These are phyloP conservation scores for Xylariaceae sp. DNA, from an alignment of 2,329 filamentous ascomycete genomes.

Conservation along the genomic window DNA sequence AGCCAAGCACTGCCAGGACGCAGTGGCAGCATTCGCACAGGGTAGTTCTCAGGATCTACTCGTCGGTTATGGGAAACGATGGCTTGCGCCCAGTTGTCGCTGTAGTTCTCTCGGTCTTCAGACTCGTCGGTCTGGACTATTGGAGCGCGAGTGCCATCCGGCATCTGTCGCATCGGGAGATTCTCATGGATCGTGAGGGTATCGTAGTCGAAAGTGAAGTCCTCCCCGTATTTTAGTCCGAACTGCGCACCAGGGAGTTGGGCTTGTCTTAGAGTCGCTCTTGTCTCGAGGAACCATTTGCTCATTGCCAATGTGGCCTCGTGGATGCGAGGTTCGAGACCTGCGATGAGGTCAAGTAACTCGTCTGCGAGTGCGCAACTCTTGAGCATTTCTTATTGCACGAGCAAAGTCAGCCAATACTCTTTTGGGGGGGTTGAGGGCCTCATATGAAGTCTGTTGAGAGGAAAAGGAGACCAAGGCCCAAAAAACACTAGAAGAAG, in stretches of 20 bases:
- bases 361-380: not conserved
- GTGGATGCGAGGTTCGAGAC: not conserved
- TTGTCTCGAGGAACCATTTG: conserved; percentile 5
- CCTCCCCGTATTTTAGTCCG: conserved; percentile 6
- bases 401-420: not conserved
- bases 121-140: too few relatives aligned
- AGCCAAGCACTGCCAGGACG: conserved; percentile 8
- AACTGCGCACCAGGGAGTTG: conserved; percentile 10
- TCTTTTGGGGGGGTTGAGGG: too few relatives aligned
- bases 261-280: conserved; percentile 1
- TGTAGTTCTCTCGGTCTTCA: too few relatives aligned
- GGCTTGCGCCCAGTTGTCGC: too few relatives aligned
- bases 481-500: too few relatives aligned
- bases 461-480: too few relatives aligned
- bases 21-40: conserved; percentile 3
- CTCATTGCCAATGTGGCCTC: not conserved
- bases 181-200: not conserved
- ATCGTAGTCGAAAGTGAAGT: not conserved
- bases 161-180: not conserved
- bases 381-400: not conserved
- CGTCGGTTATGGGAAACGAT: too few relatives aligned
- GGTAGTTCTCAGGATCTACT: not conserved
- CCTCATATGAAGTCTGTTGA: too few relatives aligned
- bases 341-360: not conserved
- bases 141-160: too few relatives aligned